Conservation (phyloP, 306 rosid species). For the Luffa aegyptiaca region DNA sequence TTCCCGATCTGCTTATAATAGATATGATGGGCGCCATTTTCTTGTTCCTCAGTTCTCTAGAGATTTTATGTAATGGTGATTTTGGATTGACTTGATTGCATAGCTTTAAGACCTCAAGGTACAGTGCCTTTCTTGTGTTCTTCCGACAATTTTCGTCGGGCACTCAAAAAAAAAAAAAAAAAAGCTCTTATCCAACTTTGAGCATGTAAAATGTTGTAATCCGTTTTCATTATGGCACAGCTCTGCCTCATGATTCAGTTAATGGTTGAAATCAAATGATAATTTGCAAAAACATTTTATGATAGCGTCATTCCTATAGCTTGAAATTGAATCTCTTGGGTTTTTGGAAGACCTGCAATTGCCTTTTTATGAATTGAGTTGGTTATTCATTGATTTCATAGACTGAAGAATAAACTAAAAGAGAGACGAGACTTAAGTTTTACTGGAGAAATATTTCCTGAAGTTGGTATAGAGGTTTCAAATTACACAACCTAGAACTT, state of each 20-base stretch:
- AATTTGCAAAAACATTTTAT: neutral
- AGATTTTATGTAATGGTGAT: neutral
- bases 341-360: neutral
- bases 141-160: neutral
- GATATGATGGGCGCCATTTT: neutral
- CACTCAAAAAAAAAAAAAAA: neutral
- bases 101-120: slow-evolving; percentile 6
- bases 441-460: neutral
- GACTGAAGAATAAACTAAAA: neutral
- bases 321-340: neutral
- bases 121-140: neutral
- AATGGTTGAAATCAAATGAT: neutral
- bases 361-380: neutral
- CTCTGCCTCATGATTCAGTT: neutral
- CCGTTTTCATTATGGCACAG: neutral
- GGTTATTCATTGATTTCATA: neutral
- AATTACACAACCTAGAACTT: neutral
- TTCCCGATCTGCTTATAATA: slow-evolving; percentile 16
- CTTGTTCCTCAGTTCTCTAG: neutral
- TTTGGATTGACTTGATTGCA: slow-evolving; percentile 9
- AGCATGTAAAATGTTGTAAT: neutral
- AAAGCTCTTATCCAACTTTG: neutral
- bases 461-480: neutral
- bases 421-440: neutral
- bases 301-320: neutral